Evolutionary conservation across 1,284 basidiomycete genomes (phyloP).

Genomic region (Tausonia pullulans): DNA sequence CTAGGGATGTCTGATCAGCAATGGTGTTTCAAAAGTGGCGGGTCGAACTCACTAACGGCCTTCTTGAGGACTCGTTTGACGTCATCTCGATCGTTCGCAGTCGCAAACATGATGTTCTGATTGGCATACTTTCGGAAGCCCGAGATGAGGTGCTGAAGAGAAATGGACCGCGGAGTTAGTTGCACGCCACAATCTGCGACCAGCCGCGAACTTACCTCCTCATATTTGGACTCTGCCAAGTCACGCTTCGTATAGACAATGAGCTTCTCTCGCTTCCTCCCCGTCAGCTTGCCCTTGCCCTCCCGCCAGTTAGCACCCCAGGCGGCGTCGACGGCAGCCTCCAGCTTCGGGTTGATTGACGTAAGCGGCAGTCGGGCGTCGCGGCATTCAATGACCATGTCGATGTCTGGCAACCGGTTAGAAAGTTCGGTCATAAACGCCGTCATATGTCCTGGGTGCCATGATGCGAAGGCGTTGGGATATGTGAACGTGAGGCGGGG

Average conservation of each 20-base stretch:
- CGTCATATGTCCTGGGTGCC: conserved; percentile 97
- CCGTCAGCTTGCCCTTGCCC: conserved; percentile 34
- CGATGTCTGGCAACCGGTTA: conserved; percentile 62
- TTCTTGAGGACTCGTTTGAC: conserved; percentile 37
- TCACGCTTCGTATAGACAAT: conserved; percentile 92
- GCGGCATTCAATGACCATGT: conserved; percentile 86
- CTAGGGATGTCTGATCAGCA: conserved; percentile 32
- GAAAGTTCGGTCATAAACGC: conserved; percentile 70
- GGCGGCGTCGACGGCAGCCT: conserved; percentile 41
- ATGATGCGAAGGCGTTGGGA: conserved; percentile 42
- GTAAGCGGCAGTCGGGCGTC: conserved; percentile 88
- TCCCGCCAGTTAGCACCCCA: conserved; percentile 35
- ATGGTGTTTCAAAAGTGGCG: background rate
- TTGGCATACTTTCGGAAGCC: conserved; percentile 37
- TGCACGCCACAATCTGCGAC: background rate
- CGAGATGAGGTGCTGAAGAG: conserved; percentile 33
- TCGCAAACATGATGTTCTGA: conserved; percentile 42
- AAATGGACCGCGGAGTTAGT: background rate
- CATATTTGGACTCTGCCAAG: conserved; percentile 70
- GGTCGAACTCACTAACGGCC: conserved; percentile 32
- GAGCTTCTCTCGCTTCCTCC: conserved; percentile 52
- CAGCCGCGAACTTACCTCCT: conserved; percentile 50
- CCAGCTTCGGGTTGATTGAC: conserved; percentile 80
- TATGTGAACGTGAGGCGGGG: conserved; percentile 9
- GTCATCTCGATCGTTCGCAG: conserved; percentile 38